Evolutionary conservation across 306 rosid genomes (phyloP), one percentile per base, ranked within the genome.

Genomic region (Dicorynia guianensis): DNA sequence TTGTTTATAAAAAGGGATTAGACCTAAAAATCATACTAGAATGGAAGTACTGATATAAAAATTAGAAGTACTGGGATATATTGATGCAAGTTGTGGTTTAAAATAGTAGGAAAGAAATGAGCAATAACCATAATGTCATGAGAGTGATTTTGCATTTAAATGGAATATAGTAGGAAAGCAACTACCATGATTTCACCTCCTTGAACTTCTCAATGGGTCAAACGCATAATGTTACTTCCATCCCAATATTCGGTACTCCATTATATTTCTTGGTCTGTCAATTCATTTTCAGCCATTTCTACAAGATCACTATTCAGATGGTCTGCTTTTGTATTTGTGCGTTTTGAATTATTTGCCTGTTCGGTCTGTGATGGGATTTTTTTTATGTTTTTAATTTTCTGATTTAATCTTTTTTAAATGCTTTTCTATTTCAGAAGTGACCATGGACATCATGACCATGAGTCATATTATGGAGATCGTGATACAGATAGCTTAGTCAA

Each of bases 391-490:
- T 69, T 67, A 17, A 74, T 70, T 68, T 58, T 73, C 48, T 69
- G 15, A 69, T 57, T 63, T 43, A 74, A 56, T 75, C 78, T 54
- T 30, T 79, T 39, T 54, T 14, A 54, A 59, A 63, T 76, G 35
- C 35, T 61, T 66, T 67, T 53, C 68, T 76, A 55, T 79, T 80
- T 71, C 89, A 95, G 98, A 91, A 81, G 78, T 75, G 92, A 92
- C 54, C 96, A 90, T 78, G 98, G 97, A 63, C 98, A 87, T 85
- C 98, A 94, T 67, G 98, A 90, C 15, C 98, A 95, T 40, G 98
- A 95, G 83, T 90, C 98, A 48, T 95, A 95, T 77, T 82, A 95
- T 68, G 98, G 98, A 63, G 96, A 95, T 79, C 95, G 98, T 67
- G 98, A 95, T 89, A 79, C 95, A 67, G 98, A 92, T 42, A 86